These are phyloP conservation scores for Boechera stricta DNA, from an alignment of 345 rosid genomes.

Conservation along the genomic window DNA sequence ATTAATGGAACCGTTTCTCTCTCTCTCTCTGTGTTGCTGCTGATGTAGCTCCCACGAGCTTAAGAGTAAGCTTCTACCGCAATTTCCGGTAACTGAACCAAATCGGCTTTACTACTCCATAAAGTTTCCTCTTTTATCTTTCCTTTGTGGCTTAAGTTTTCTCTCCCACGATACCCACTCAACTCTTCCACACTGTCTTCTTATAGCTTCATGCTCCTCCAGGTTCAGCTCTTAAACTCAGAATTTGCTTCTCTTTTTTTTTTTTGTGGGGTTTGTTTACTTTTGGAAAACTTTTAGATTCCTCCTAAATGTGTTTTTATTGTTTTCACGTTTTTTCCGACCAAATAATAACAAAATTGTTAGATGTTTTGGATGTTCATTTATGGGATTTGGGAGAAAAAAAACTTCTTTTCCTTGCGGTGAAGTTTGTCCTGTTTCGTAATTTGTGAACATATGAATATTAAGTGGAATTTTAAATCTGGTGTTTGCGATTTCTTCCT, in stretches of 20 bases:
- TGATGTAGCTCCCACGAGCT: conserved; percentile 45
- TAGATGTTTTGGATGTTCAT: neutral
- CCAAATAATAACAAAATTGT: conserved; percentile 6
- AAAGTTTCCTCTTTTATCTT: conserved; percentile 31
- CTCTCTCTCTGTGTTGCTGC: conserved; percentile 14
- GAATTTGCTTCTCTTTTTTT: neutral
- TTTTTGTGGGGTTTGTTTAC: neutral
- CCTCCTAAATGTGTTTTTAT: neutral
- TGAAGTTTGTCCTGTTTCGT: conserved; percentile 38
- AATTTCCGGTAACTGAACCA: conserved; percentile 33
- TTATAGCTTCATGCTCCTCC: neutral
- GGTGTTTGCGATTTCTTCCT: neutral
- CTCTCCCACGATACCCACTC: conserved; percentile 21
- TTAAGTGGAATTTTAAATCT: no score
- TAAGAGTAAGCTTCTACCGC: conserved; percentile 14
- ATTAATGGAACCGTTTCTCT: conserved; percentile 36
- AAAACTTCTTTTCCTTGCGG: conserved; percentile 22
- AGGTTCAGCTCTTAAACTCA: neutral
- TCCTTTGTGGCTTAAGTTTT: conserved; percentile 11
- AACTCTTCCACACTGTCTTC: conserved; percentile 1
- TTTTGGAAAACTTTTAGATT: neutral
- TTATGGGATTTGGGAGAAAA: neutral
- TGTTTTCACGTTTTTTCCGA: conserved; percentile 8
- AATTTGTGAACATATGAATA: conserved; percentile 3
- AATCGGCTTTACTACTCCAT: neutral